Evolutionary conservation across 2,329 filamentous ascomycete genomes (phyloP), one percentile per base, ranked within the genome.

Genomic region (Neobulgaria alba): DNA sequence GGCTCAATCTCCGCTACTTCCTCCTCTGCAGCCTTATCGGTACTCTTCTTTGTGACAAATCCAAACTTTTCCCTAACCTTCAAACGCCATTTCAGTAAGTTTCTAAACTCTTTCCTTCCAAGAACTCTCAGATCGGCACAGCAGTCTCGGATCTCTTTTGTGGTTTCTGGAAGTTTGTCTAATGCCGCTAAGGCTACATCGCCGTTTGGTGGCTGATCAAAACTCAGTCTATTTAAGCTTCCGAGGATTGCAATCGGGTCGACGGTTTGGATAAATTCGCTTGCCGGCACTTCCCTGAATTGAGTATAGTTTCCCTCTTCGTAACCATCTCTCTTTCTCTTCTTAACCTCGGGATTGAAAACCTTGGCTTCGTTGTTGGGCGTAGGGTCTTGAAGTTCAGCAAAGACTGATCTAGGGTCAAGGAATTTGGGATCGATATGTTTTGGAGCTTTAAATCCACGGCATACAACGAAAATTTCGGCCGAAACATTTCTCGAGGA

Each of bases 361-460:
- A 98, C 92, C 62, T 94, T 95, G 29, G 92, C 92, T 62, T 98
- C 92, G 53, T 96, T 93, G 63, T 96, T 98, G 1, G 88, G 87
- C 0, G 82, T 83, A 2, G 85, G 78, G 42, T 84, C 85, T 21
- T 82, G 70, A n/a, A 95, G 68, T 62, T 98, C 92, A 21, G 89
- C 89, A 57, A 98, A 98, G 20, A 96, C 92, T 42, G 84, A 78
- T 50, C 79, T 79, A 4, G 92, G 79, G 57, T 98, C 92, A 38
- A 98, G 71, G 61, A 98, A 93, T 52, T 85, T 85, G 8, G 90
- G 88, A 57, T 98, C 92, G 44, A 98, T 77, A 49, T 79, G 76
- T 66, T 95, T 96, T 3, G 92, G 92, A 0, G 90, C 90, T 66
- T 95, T 96, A 71, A 79, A 98, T 15, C 90, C 92, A 51, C 82